A percentile compares a stretch with the other conserved stretches of the same genome.
Conservation (phyloP, 2,329 filamentous ascomycete species). For the Aspergillus neoniger region DNA sequence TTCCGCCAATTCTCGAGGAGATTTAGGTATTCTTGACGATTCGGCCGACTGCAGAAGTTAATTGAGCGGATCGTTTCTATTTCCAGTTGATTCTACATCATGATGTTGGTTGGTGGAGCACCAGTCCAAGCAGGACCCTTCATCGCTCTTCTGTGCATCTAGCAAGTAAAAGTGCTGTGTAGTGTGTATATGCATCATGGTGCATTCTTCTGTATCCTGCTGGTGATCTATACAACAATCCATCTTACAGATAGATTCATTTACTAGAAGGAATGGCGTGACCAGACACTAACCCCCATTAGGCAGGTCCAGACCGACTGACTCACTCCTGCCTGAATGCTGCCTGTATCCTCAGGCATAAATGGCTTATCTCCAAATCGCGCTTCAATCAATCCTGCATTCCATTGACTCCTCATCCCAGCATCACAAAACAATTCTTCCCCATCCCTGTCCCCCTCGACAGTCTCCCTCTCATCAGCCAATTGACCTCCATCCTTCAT, state of each 20-base stretch:
- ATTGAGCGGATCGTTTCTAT: neutral
- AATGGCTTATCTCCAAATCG: neutral
- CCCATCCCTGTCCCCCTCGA: neutral
- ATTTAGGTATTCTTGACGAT: neutral
- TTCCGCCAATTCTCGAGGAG: neutral
- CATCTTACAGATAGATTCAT: too few relatives aligned
- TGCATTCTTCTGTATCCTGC: neutral
- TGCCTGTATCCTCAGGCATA: neutral
- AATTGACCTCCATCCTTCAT: neutral
- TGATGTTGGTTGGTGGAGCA: neutral
- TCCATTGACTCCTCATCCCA: neutral
- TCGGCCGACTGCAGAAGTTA: neutral
- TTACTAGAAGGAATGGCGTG: neutral
- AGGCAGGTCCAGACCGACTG: neutral
- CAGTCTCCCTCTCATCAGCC: neutral
- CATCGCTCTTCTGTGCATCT: too few relatives aligned
- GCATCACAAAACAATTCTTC: neutral
- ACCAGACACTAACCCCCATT: neutral
- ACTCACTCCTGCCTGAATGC: neutral
- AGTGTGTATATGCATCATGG: neutral
- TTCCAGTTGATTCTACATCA: neutral
- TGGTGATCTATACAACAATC: neutral
- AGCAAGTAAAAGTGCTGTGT: too few relatives aligned
- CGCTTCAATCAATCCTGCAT: too few relatives aligned
- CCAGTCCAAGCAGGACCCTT: too few relatives aligned